phyloP scores from a whole-genome alignment of 768 basidiomycete species.

The Hebeloma cylindrosporum region DNA sequence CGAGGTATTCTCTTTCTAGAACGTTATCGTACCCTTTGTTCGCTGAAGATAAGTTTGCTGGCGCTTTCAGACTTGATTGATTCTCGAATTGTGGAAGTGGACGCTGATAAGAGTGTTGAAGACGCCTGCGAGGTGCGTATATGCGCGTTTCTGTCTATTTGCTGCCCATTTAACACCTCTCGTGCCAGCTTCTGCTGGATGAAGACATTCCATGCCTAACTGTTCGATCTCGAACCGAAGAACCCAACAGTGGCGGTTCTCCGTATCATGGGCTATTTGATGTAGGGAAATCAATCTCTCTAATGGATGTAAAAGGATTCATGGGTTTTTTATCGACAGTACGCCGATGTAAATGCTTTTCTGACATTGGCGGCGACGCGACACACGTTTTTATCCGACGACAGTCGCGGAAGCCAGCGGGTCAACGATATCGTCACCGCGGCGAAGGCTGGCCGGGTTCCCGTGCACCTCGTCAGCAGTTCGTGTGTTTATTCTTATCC shows the following conservation, averaged over 20 bases:
- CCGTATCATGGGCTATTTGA: slow-evolving; percentile 68
- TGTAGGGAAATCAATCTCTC: slow-evolving; percentile 40
- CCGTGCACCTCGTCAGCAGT: slow-evolving; percentile 80
- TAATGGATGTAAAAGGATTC: not conserved
- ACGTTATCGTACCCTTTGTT: not conserved
- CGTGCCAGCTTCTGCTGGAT: slow-evolving; percentile 59
- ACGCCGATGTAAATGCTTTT: slow-evolving; percentile 87
- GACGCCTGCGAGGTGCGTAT: slow-evolving; percentile 74
- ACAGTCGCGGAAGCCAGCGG: slow-evolving; percentile 56
- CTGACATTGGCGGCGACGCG: slow-evolving; percentile 78
- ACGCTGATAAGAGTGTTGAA: slow-evolving; percentile 74
- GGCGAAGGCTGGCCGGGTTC: slow-evolving; percentile 70
- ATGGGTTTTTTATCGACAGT: slow-evolving; percentile 44
- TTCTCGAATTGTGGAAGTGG: slow-evolving; percentile 61
- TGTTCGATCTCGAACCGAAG: slow-evolving; percentile 39
- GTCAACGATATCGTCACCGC: slow-evolving; percentile 71
- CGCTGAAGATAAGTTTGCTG: not conserved
- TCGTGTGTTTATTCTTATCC: slow-evolving; percentile 27
- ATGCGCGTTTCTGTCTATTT: not conserved
- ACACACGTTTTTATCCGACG: slow-evolving; percentile 64
- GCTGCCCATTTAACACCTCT: slow-evolving; percentile 2
- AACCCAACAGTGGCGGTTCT: slow-evolving; percentile 25
- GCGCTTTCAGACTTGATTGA: slow-evolving; percentile 62
- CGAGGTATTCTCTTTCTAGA: slow-evolving; percentile 42
- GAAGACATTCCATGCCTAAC: slow-evolving; percentile 67